Base-by-base conservation (phyloP, 2,329 filamentous ascomycete genomes). In the Talaromyces piceae region DNA sequence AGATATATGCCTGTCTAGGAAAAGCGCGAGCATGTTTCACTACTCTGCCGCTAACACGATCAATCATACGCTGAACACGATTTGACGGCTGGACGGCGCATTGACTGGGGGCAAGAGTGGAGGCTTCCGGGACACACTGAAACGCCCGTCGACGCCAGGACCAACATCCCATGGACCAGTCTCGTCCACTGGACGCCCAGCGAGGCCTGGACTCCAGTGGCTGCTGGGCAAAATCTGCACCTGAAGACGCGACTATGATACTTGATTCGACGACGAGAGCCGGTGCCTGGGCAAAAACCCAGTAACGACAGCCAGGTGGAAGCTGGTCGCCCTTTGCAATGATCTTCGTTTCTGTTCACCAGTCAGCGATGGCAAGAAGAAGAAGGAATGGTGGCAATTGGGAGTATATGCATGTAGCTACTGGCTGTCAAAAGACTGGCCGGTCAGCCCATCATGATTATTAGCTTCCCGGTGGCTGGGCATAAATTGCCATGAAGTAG, bases 221-320 rank as follows among this genome's bases (percentile, higher is more conserved):
- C 23, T 27, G 45, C 50, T 45, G 48, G 28, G 30, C 41, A 41
- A 53, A 41, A 53, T n/a, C 22, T 30, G 23, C 26, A 12, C 27
- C 27, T 23, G 22, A 37, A 47, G 26, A 49, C 41, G 41, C 51
- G 46, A 49, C 31, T 16, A 16, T 45, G 41, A 26, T 23, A 27
- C 46, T 37, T 53, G 31, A 49, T 53, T 52, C 45, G 46, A 47
- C 45, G 46, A 47, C 28, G 13, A 18, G 8, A 41, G 22, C 18
- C 12, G 20, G 23, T 5, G 39, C 11, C 22, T 43, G 39, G 9
- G 11, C 39, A 9, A 23, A 13, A 6, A 12, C 12, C 5, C 20
- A 30, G 13, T 18, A 11, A 25, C 9, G 3, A 16, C 11, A 26
- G 25, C 30, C 23, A 31, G 27, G 13, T 43, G 8, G 45, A 37